Conservation (phyloP, 169 alveolate genomes). For the Cardiosporidium cionae region DNA sequence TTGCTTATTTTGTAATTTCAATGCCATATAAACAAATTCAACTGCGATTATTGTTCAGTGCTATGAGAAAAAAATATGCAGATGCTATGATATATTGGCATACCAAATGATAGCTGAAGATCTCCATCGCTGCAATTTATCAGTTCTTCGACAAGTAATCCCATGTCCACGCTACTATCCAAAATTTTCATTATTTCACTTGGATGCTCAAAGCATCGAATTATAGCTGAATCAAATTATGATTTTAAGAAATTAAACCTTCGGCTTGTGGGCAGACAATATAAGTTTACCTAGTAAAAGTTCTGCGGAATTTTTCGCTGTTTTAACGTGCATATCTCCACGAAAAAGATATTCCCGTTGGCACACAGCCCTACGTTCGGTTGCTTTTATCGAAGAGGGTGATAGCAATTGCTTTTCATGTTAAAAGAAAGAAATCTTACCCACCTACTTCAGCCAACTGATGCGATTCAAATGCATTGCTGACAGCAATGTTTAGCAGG, state of each 20-base stretch:
- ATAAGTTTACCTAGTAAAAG: not conserved
- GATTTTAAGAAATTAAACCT: too few relatives aligned
- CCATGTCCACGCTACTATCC: not conserved
- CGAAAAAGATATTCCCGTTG: not conserved
- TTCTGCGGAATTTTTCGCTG: not conserved
- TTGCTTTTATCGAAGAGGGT: too few relatives aligned
- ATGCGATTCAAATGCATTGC: not conserved
- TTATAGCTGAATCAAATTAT: too few relatives aligned
- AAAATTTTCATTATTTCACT: not conserved
- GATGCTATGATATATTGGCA: too few relatives aligned
- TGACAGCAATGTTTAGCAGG: not conserved
- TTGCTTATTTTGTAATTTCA: too few relatives aligned
- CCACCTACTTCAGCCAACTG: not conserved
- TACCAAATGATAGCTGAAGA: not conserved
- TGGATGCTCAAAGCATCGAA: not conserved
- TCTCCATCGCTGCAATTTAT: not conserved
- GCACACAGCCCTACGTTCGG: not conserved
- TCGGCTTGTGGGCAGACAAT: too few relatives aligned
- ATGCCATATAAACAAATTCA: too few relatives aligned
- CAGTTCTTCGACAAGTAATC: not conserved
- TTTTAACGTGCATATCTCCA: not conserved
- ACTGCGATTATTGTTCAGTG: too few relatives aligned
- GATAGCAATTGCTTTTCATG: too few relatives aligned
- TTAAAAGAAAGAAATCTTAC: not conserved
- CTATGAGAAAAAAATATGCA: too few relatives aligned